A percentile compares a stretch with the other conserved stretches of the same genome.
Conservation (phyloP, 768 basidiomycete genomes). For the Scleroderma citrinum region DNA sequence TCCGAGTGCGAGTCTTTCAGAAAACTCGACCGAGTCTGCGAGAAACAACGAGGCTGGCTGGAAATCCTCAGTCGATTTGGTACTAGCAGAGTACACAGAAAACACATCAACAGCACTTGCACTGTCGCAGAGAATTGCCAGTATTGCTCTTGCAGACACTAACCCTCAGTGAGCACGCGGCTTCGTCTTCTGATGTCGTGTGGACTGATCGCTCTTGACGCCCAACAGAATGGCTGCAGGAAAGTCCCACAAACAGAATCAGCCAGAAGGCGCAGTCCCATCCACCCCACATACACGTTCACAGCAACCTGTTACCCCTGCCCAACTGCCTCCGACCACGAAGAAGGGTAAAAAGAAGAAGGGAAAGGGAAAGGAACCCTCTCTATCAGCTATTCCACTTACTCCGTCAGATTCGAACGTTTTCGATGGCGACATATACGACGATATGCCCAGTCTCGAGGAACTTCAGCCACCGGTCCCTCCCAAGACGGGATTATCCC, state of each 20-base stretch:
- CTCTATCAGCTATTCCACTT: not conserved
- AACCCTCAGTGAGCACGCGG: slow-evolving; percentile 12
- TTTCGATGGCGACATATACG: slow-evolving; percentile 13
- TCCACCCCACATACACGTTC: slow-evolving; percentile 5
- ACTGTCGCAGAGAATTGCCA: too few species aligned
- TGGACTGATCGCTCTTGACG: slow-evolving; percentile 14
- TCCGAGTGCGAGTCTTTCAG: too few species aligned
- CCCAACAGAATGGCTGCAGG: slow-evolving; percentile 24
- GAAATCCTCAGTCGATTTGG: not conserved
- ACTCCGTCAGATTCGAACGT: not conserved
- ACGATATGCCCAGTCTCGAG: slow-evolving; percentile 22
- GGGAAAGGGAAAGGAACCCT: slow-evolving; percentile 31
- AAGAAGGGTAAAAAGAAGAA: slow-evolving; percentile 46
- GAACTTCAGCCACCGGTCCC: slow-evolving; percentile 13
- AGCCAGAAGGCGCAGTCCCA: slow-evolving; percentile 6
- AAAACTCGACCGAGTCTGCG: too few species aligned
- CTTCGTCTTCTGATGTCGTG: not conserved
- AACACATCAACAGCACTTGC: not conserved
- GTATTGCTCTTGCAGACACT: not conserved
- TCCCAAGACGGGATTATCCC: slow-evolving; percentile 34
- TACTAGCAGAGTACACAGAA: not conserved
- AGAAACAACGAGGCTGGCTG: slow-evolving; percentile 1
- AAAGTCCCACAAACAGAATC: slow-evolving; percentile 24
- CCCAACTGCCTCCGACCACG: slow-evolving; percentile 9
- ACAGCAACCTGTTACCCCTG: slow-evolving; percentile 4